These are phyloP conservation scores for Scenedesmus sp. DNA, from an alignment of 163 green algal genomes.

Conservation along the genomic window DNA sequence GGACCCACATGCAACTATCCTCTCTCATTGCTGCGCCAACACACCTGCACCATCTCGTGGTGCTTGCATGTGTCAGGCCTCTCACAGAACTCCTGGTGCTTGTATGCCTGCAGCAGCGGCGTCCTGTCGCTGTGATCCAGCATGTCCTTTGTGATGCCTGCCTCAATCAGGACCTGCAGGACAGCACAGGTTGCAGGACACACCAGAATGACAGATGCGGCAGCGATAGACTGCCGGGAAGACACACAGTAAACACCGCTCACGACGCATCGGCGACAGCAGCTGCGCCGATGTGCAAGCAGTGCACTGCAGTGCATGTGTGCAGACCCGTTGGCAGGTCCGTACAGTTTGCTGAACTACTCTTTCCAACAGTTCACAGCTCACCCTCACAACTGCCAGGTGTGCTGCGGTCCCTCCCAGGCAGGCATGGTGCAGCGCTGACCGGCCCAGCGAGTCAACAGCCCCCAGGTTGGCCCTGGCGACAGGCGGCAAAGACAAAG, in stretches of 20 bases:
- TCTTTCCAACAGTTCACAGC: neutral
- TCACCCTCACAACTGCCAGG: conserved; percentile 18
- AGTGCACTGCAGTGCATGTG: too few species aligned
- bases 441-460: neutral
- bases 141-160: conserved; percentile 17
- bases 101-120: conserved; percentile 24
- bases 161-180: conserved; percentile 25
- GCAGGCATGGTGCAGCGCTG: conserved; percentile 20
- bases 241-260: too few species aligned
- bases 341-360: too few species aligned
- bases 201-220: too few species aligned
- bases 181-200: neutral
- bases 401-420: conserved; percentile 18
- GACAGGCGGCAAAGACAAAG: neutral
- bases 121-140: conserved; percentile 25
- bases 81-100: conserved; percentile 39
- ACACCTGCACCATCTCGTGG: conserved; percentile 29
- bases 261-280: too few species aligned
- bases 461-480: neutral
- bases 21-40: neutral
- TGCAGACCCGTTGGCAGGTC: too few species aligned
- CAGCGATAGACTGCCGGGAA: too few species aligned
- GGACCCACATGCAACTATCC: neutral
- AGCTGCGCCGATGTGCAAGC: too few species aligned
- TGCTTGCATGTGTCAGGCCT: conserved; percentile 6